Evolutionary conservation across 345 rosid genomes (phyloP).

Genomic region (Moricandia arvensis): DNA sequence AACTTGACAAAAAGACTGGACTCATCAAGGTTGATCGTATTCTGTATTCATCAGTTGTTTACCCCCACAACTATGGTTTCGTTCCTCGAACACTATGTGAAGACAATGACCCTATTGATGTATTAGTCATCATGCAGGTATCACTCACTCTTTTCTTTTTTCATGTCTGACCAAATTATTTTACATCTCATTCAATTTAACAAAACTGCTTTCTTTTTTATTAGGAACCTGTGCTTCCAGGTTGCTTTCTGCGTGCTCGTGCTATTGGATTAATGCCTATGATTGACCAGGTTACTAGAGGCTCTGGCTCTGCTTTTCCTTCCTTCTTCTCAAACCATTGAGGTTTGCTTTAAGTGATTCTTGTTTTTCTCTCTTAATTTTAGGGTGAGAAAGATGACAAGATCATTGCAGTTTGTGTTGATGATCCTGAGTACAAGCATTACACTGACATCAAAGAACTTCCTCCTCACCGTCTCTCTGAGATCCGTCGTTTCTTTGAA

Average conservation of each 20-base stretch:
- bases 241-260: constrained; percentile 89
- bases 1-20: constrained; percentile 95
- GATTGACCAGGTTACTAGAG: constrained; percentile 74
- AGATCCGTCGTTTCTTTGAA: constrained; percentile 96
- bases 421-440: constrained; percentile 94
- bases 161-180: background rate
- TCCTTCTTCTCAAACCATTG: background rate
- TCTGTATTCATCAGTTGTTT: constrained; percentile 87
- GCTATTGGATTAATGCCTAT: constrained; percentile 99
- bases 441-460: constrained; percentile 83
- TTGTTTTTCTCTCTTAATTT: background rate
- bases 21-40: constrained; percentile 93
- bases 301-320: background rate
- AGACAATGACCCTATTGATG: constrained; percentile 96
- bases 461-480: constrained; percentile 94
- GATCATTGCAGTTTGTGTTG: constrained; percentile 96
- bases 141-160: background rate
- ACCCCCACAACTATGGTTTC: constrained; percentile 99
- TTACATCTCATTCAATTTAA: background rate
- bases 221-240: constrained; percentile 96
- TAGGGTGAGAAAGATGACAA: constrained; percentile 99
- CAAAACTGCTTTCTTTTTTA: background rate
- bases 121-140: constrained; percentile 92
- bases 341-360: background rate
- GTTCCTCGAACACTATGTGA: constrained; percentile 92